Percentiles rank a stretch among this genome's conserved stretches.
Evolutionary conservation across 164 flowering plant genomes (phyloP).

Genomic region (Amborella trichopoda): DNA sequence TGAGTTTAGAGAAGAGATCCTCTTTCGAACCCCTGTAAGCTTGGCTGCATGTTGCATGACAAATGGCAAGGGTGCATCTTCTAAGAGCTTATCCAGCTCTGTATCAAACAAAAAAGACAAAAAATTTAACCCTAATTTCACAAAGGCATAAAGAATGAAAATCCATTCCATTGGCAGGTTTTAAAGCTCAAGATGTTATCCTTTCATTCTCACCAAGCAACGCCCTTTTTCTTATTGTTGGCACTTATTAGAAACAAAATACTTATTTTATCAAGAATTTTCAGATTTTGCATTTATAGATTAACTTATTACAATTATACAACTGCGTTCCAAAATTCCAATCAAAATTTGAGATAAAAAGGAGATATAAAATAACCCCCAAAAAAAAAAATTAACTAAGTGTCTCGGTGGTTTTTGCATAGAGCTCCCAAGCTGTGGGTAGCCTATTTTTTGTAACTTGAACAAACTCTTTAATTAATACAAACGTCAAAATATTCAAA

Average conservation of each 20-base stretch:
- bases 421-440: too few species aligned
- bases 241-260: background rate
- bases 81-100: slow-evolving; percentile 91
- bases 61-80: slow-evolving; percentile 90
- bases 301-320: too few species aligned
- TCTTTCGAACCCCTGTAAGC: slow-evolving; percentile 69
- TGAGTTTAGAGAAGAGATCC: slow-evolving; percentile 67
- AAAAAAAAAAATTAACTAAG: too few species aligned
- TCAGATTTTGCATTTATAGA: too few species aligned
- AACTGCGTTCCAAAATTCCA: too few species aligned
- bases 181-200: background rate
- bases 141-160: background rate
- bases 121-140: background rate
- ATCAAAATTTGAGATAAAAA: too few species aligned
- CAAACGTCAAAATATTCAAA: slow-evolving; percentile 1
- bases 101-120: slow-evolving; percentile 2
- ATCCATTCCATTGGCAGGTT: background rate
- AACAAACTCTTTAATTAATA: too few species aligned
- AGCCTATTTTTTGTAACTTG: too few species aligned
- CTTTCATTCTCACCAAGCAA: background rate
- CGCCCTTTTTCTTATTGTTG: background rate
- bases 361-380: too few species aligned
- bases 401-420: too few species aligned
- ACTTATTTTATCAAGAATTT: background rate
- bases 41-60: slow-evolving; percentile 88